phyloP scores from a whole-genome alignment of 1,139 yeast genomes.

The Magnusiomyces starmeri region DNA sequence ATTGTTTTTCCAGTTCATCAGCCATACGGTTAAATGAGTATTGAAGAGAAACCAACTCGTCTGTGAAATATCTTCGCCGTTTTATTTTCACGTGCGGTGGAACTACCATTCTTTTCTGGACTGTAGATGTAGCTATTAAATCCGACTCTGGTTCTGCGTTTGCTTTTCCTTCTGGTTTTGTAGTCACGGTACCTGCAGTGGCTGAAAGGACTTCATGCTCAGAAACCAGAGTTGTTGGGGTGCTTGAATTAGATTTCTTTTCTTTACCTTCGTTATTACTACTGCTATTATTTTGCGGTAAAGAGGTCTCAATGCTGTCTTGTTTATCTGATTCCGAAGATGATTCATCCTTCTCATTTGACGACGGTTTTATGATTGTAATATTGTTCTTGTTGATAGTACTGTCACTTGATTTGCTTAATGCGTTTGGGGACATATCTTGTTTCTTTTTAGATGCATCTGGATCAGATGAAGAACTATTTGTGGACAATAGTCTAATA shows the following conservation, averaged over 20 bases:
- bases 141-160: slow-evolving; percentile 5
- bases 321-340: neutral
- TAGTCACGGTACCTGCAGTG: neutral
- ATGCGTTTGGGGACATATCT: neutral
- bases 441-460: too few relatives aligned
- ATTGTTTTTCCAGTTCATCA: slow-evolving; percentile 76
- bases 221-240: neutral
- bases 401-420: slow-evolving; percentile 1
- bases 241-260: neutral
- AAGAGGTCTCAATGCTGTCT: neutral
- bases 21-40: slow-evolving; percentile 90
- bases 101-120: slow-evolving; percentile 25
- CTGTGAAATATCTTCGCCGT: slow-evolving; percentile 48
- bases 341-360: neutral
- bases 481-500: too few relatives aligned
- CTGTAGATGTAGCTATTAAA: slow-evolving; percentile 21
- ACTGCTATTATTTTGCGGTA: neutral
- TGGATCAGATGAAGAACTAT: neutral
- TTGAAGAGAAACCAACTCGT: slow-evolving; percentile 80
- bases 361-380: neutral
- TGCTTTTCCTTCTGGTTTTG: neutral
- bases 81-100: slow-evolving; percentile 14
- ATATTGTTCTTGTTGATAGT: slow-evolving; percentile 4
- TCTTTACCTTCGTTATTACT: neutral
- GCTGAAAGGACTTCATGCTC: neutral